Percentiles rank a stretch among this genome's conserved stretches.
Conservation (phyloP, 805 yeast species). For the Wilhelminamyces savonicus region DNA sequence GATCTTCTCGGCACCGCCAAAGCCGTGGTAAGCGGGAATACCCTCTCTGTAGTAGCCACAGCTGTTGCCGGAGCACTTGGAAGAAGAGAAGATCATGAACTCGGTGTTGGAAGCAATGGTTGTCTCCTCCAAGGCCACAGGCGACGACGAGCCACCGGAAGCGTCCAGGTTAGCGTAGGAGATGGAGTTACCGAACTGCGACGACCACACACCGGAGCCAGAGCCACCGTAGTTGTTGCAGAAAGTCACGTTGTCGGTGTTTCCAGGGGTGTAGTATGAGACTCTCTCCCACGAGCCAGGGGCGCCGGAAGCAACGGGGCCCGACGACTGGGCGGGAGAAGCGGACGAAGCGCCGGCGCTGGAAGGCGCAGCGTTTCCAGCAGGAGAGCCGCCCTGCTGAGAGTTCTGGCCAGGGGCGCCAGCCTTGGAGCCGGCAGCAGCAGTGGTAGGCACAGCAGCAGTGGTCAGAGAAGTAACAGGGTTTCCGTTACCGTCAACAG, state of each 20-base stretch:
- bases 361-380: slow-evolving; percentile 15
- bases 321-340: slow-evolving; percentile 28
- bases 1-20: slow-evolving; percentile 76
- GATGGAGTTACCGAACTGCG: slow-evolving; percentile 85
- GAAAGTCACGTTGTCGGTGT: slow-evolving; percentile 68
- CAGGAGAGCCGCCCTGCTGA: slow-evolving; percentile 6
- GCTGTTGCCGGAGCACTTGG: slow-evolving; percentile 46
- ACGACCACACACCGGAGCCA: slow-evolving; percentile 85
- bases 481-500: slow-evolving; percentile 55
- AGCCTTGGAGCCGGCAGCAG: slow-evolving; percentile 14
- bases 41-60: slow-evolving; percentile 87
- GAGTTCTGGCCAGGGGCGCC: slow-evolving; percentile 16
- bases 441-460: slow-evolving; percentile 2
- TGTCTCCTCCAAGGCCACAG: slow-evolving; percentile 65
- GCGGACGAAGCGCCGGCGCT: slow-evolving; percentile 20
- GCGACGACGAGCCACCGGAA: slow-evolving; percentile 58
- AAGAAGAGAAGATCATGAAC: slow-evolving; percentile 73
- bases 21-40: slow-evolving; percentile 93
- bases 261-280: slow-evolving; percentile 64
- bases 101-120: slow-evolving; percentile 70
- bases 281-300: slow-evolving; percentile 66
- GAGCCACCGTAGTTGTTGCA: slow-evolving; percentile 85
- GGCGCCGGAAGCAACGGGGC: slow-evolving; percentile 18
- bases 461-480: slow-evolving; percentile 14
- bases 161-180: slow-evolving; percentile 81